Base-by-base conservation (phyloP, 108 stramenopile species). In the Skeletonema menzelii region DNA sequence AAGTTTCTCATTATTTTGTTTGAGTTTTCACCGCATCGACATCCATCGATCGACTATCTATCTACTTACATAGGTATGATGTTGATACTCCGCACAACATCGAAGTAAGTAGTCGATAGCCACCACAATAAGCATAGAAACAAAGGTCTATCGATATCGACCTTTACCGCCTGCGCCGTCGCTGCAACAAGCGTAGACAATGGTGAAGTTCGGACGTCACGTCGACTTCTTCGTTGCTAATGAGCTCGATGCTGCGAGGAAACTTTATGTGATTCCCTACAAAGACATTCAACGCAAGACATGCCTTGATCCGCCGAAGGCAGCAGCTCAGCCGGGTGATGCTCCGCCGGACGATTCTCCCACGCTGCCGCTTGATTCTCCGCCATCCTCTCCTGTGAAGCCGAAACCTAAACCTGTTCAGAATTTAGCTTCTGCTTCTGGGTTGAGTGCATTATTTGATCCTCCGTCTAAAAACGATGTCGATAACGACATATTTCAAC, bases 201-300 rank as follows among this genome's bases (percentile, higher is more conserved):
- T 91, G 90, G 90, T 88, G 26, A 87, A 88, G 68, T 91, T 91
- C 69, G 90, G 90, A 19, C 72, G 83, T 14, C 87, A 91, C 65
- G 67, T 87, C 40, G 82, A 86, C 42, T 80, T 77, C 19, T 84
- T 87, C 42, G 37, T 83, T 1, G 77, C 82, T 19, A 72, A 77
- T 63, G 80, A 86, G 46, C 49, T 82, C 59, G 32, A 76, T 32
- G 12, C 67, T 37, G 67, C 59, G 8, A 46, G 67, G 24, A 35
- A 64, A 14, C 62, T 85, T 38, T 87, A 87, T 56, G 61, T 88
- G 14, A 81, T 91, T 26, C 85, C 84, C 12, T 91, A 91, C 83
- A 87, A 88, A 61, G 77, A 86, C 35, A 70, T 88, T 17, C 83
- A 85, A 30, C 60, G 55, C 19, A 63, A 77, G 60, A 83, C 85